Base-by-base conservation (phyloP, 2,329 filamentous ascomycete genomes). In the Pseudogymnoascus sp. region DNA sequence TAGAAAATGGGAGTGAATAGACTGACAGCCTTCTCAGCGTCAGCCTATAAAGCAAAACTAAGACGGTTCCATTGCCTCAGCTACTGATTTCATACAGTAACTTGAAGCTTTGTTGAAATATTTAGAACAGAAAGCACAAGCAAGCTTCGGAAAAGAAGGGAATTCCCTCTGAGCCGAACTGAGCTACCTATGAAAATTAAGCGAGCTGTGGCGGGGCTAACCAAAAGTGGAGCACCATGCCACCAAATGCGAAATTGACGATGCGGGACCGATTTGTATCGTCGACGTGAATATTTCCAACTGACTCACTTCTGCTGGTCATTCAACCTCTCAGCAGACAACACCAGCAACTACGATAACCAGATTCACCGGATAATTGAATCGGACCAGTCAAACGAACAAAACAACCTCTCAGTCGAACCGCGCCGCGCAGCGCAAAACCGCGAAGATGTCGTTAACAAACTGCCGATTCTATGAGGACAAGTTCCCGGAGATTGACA, bases 381-480 rank as follows among this genome's bases (percentile, higher is more conserved):
- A 52, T 18, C 55, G n/a, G 7, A 37, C 18, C 19, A n/a, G 55
- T 15, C 28, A 28, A 57, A 57, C 19, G 35, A 59, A 39, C 37
- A 59, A 59, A 59, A 39, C 57, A 39, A 33, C 37, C 38, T 35
- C 21, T 26, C 19, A 55, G 57, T 59, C 37, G 26, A 39, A 21
- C 57, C 34, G 57, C 57, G 38, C 57, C 26, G 37, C 37, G 37
- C 57, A 45, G 33, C 57, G 26, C 33, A 15, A 57, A 64, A 74
- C 77, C 79, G 79, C 81, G 82, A 88, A 74, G 71, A 95, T 95
- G 89, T 95, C 91, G 77, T 85, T 95, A 80, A 94, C 89, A 74
- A 95, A 95, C 79, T 95, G 89, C 77, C 90, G 91, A 71, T 96
- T 95, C 77, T 96, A 96, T 75, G 91, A 96, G 82, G 90, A 96